Evolutionary conservation across 1,284 basidiomycete genomes (phyloP).

Genomic region (Trichosporon sp.): DNA sequence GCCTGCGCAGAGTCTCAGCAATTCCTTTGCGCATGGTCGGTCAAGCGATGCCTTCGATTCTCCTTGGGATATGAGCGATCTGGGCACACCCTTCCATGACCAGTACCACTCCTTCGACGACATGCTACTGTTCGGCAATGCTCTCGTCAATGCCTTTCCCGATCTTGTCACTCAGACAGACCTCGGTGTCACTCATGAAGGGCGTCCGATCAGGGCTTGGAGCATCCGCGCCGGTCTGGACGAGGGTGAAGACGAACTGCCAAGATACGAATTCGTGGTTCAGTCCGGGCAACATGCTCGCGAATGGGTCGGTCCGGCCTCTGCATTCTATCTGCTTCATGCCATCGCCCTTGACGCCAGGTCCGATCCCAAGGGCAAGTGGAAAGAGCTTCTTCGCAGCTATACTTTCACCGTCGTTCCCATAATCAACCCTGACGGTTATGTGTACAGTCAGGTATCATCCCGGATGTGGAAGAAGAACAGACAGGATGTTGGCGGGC

Average conservation of each 20-base stretch:
- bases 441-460: constrained; percentile 59
- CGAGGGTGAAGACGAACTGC: constrained; percentile 6
- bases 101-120: constrained; percentile 41
- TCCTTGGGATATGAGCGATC: not conserved
- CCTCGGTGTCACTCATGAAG: constrained; percentile 36
- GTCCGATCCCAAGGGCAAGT: constrained; percentile 32
- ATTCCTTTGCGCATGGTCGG: not conserved
- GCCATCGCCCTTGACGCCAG: constrained; percentile 56
- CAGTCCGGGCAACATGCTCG: constrained; percentile 71
- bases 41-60: not conserved
- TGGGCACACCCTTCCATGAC: constrained; percentile 37
- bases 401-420: constrained; percentile 74
- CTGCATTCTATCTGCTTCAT: constrained; percentile 68
- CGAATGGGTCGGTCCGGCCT: constrained; percentile 77
- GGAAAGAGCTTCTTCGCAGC: constrained; percentile 52
- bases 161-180: constrained; percentile 27
- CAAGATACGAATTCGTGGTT: constrained; percentile 57
- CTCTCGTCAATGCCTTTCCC: constrained; percentile 31
- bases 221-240: constrained; percentile 16
- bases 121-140: constrained; percentile 38
- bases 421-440: constrained; percentile 77
- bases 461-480: constrained; percentile 83
- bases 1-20: not conserved
- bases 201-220: constrained; percentile 35
- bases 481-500: constrained; percentile 53